Conservation (phyloP, 106 monocot species). For the Dactylorhiza incarnata region DNA sequence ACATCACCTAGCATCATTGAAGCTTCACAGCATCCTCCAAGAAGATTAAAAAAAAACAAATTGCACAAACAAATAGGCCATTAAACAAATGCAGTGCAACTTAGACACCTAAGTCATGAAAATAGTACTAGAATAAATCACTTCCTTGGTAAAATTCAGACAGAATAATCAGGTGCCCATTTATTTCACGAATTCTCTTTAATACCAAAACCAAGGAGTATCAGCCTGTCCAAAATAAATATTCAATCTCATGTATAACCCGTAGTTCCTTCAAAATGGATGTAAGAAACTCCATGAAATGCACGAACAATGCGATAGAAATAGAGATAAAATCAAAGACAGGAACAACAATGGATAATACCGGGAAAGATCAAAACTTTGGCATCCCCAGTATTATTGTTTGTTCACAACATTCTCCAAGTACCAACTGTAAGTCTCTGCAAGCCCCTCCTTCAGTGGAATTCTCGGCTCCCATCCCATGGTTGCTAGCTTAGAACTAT, state of each 20-base stretch:
- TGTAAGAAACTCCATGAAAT: not conserved
- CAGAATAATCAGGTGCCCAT: not conserved
- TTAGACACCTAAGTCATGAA: too few relatives aligned
- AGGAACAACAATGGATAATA: not conserved
- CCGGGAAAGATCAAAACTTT: not conserved
- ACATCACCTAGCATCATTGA: not conserved
- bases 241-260: not conserved
- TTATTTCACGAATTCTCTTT: too few relatives aligned
- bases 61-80: too few relatives aligned
- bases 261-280: not conserved
- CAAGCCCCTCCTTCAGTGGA: constrained; percentile 56
- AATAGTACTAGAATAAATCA: too few relatives aligned
- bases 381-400: not conserved
- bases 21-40: too few relatives aligned
- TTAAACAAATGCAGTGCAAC: too few relatives aligned
- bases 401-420: constrained; percentile 41
- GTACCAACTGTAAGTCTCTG: constrained; percentile 94
- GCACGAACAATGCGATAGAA: not conserved
- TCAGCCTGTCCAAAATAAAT: not conserved
- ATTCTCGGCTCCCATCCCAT: constrained; percentile 83
- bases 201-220: too few relatives aligned
- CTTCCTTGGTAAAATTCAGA: too few relatives aligned
- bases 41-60: too few relatives aligned
- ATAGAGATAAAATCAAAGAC: not conserved
- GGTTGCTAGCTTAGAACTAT: constrained; percentile 54